Evolutionary conservation across 192 early-diverging fungal genomes (phyloP).

Genomic region (Umbelopsis isabellina): DNA sequence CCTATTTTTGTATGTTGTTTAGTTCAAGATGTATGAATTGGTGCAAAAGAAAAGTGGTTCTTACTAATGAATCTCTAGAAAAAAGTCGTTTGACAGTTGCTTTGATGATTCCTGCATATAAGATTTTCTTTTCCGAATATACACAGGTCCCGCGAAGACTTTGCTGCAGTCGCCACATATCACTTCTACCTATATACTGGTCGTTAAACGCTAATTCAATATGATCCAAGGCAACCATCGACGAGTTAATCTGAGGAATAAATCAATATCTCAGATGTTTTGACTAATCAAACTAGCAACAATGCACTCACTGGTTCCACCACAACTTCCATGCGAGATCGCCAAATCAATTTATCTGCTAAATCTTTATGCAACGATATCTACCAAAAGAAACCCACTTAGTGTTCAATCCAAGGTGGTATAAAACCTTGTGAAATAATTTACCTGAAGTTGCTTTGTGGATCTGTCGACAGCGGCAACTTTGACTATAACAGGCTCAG

Average conservation of each 20-base stretch:
- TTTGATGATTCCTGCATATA: slow-evolving; percentile 70
- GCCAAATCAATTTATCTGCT: not conserved
- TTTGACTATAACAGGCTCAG: slow-evolving; percentile 5
- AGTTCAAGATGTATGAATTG: not conserved
- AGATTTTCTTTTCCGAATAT: slow-evolving; percentile 76
- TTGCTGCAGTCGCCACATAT: slow-evolving; percentile 91
- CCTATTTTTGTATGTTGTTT: slow-evolving; percentile 45
- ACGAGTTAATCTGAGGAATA: slow-evolving; percentile 62
- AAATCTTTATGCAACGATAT: slow-evolving; percentile 5
- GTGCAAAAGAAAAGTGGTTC: not conserved
- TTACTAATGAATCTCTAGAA: slow-evolving; percentile 61
- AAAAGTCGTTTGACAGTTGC: slow-evolving; percentile 85
- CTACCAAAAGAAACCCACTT: not conserved
- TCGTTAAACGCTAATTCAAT: slow-evolving; percentile 88
- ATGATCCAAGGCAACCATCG: slow-evolving; percentile 71
- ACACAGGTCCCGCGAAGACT: slow-evolving; percentile 70
- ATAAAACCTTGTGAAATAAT: not conserved
- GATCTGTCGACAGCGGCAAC: slow-evolving; percentile 1
- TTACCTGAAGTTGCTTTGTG: slow-evolving; percentile 3
- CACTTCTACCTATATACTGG: slow-evolving; percentile 89
- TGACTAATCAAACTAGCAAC: not conserved
- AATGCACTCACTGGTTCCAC: slow-evolving; percentile 15
- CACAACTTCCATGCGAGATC: slow-evolving; percentile 10
- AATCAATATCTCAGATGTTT: not conserved
- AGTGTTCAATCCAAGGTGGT: not conserved